These are phyloP conservation scores for Chlorella sp. DNA, from an alignment of 139 green algal species.

Conservation along the genomic window DNA sequence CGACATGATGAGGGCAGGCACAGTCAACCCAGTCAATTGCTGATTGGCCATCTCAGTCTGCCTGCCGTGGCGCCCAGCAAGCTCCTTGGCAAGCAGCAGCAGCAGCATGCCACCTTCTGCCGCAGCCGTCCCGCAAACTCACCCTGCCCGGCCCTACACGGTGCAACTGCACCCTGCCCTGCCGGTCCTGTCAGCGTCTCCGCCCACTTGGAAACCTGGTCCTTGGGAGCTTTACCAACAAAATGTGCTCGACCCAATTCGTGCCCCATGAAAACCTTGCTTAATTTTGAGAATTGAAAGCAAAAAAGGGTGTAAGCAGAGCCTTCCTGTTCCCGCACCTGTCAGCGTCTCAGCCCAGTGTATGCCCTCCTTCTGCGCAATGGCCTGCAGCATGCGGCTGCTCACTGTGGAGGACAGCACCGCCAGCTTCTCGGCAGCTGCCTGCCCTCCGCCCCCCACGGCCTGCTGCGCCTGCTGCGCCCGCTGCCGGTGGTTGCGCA, in stretches of 20 bases:
- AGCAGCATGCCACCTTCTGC: not conserved
- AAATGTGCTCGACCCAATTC: no score
- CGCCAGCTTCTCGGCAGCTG: constrained; percentile 23
- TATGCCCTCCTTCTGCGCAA: constrained; percentile 51
- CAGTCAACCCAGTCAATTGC: no score
- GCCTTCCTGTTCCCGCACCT: constrained; percentile 1
- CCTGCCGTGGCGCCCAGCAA: not conserved
- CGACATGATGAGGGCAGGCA: constrained; percentile 75
- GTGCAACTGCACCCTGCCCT: no score
- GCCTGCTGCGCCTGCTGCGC: constrained; percentile 54
- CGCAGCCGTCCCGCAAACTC: no score
- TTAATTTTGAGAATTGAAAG: no score
- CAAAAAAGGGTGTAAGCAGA: no score
- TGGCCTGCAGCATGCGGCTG: constrained; percentile 63
- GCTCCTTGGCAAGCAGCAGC: not conserved
- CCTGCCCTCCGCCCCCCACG: constrained; percentile 12
- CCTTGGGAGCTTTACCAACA: no score
- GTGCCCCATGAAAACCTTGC: no score
- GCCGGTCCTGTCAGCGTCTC: no score
- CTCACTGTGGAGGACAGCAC: constrained; percentile 76
- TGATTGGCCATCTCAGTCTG: not conserved
- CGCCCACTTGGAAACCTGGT: no score
- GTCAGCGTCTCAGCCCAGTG: constrained; percentile 46
- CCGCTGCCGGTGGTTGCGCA: constrained; percentile 55
- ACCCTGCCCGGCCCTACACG: no score